These are phyloP conservation scores for Exophiala xenobiotica DNA, from an alignment of 2,329 filamentous ascomycete species.

Conservation along the genomic window DNA sequence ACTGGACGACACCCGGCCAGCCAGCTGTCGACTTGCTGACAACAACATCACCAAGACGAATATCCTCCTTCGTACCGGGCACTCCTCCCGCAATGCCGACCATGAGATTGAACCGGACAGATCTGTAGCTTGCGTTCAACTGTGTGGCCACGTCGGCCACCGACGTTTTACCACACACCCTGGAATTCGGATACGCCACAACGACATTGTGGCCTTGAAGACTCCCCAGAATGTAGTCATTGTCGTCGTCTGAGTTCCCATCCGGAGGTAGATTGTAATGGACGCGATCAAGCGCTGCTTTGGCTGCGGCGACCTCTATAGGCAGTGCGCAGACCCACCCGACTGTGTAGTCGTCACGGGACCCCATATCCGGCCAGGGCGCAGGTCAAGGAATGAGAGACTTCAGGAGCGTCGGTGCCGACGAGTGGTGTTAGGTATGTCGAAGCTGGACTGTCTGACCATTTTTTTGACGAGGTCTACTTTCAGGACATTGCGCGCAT, in stretches of 20 bases:
- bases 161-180: slow-evolving; percentile 18
- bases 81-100: slow-evolving; percentile 29
- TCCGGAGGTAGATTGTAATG: slow-evolving; percentile 15
- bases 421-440: too few relatives aligned
- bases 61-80: slow-evolving; percentile 17
- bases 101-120: slow-evolving; percentile 19
- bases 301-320: slow-evolving; percentile 33
- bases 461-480: too few relatives aligned
- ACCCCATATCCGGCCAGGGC: slow-evolving; percentile 1
- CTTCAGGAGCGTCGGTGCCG: too few relatives aligned
- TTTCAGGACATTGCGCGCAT: too few relatives aligned
- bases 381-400: slow-evolving; percentile 1
- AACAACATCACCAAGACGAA: slow-evolving; percentile 15
- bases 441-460: too few relatives aligned
- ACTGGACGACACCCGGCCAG: slow-evolving; percentile 18
- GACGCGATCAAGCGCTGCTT: slow-evolving; percentile 30
- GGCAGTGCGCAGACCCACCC: slow-evolving; percentile 34
- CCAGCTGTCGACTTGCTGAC: slow-evolving; percentile 3
- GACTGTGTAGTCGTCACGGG: slow-evolving; percentile 29
- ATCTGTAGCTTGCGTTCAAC: slow-evolving; percentile 24
- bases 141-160: slow-evolving; percentile 28
- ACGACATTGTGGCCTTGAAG: slow-evolving; percentile 30
- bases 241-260: slow-evolving; percentile 3
- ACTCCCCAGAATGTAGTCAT: slow-evolving; percentile 24
- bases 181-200: slow-evolving; percentile 19